Conservation (phyloP, 345 rosid genomes). For the Pistacia integerrima region DNA sequence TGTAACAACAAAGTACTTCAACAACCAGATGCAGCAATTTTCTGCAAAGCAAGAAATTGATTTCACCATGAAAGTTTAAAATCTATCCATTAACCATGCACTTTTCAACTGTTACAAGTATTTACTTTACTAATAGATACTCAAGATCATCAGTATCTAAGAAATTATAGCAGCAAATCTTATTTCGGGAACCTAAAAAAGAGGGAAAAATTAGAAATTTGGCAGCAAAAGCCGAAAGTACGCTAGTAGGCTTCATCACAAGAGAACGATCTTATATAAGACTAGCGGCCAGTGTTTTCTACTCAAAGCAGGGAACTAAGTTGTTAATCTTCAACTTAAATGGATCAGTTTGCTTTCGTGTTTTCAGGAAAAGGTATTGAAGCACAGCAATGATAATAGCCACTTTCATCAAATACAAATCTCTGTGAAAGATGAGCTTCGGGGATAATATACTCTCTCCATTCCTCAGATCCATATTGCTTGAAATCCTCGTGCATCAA, state of each 20-base stretch:
- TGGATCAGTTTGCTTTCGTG: conserved; percentile 36
- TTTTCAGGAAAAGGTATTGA: conserved; percentile 72
- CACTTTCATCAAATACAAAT: conserved; percentile 61
- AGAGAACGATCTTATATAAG: background rate
- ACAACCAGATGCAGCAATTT: background rate
- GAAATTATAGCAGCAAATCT: background rate
- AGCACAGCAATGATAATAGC: conserved; percentile 81
- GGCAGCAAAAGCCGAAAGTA: background rate
- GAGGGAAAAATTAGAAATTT: background rate
- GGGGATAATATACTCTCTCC: conserved; percentile 80
- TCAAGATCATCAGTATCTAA: background rate
- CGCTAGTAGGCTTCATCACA: background rate
- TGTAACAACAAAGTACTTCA: background rate
- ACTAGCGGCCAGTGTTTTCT: background rate
- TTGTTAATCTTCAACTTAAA: background rate
- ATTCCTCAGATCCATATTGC: conserved; percentile 68
- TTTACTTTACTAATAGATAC: background rate
- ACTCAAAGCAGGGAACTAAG: background rate
- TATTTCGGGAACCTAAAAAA: background rate
- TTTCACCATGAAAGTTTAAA: background rate
- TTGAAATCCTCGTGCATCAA: conserved; percentile 73
- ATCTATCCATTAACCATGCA: background rate
- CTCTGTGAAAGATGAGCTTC: conserved; percentile 98
- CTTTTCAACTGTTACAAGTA: background rate
- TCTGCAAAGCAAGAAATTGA: background rate